These are phyloP conservation scores for Mycogone perniciosa DNA, from an alignment of 2,329 filamentous ascomycete species.

Conservation along the genomic window DNA sequence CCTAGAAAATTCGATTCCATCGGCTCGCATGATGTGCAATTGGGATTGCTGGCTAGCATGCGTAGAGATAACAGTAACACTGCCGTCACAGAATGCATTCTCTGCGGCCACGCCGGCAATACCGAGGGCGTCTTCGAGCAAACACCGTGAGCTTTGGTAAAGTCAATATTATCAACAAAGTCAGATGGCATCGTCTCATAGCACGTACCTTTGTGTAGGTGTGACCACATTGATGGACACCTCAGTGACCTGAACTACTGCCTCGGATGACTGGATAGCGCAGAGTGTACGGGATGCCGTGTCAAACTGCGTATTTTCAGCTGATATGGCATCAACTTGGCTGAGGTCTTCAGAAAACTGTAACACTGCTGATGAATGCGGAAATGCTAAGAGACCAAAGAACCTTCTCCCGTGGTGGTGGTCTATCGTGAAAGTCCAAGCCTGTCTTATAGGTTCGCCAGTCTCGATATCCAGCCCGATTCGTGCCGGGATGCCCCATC, in stretches of 20 bases:
- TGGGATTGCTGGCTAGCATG: slow-evolving; percentile 30
- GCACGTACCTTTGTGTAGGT: slow-evolving; percentile 28
- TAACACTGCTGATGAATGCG: slow-evolving; percentile 42
- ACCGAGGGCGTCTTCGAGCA: slow-evolving; percentile 27
- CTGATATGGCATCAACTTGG: slow-evolving; percentile 36
- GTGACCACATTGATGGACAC: slow-evolving; percentile 35
- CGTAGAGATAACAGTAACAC: slow-evolving; percentile 38
- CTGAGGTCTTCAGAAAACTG: slow-evolving; percentile 43
- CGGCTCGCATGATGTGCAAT: slow-evolving; percentile 34
- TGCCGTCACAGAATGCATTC: slow-evolving; percentile 36
- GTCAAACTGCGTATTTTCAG: slow-evolving; percentile 43
- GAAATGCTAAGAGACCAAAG: slow-evolving; percentile 42
- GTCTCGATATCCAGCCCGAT: slow-evolving; percentile 54
- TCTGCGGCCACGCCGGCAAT: slow-evolving; percentile 27
- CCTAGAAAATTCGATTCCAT: slow-evolving; percentile 26
- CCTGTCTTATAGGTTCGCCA: slow-evolving; percentile 41
- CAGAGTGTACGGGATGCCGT: slow-evolving; percentile 46
- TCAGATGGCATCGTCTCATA: background rate
- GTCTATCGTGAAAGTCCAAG: slow-evolving; percentile 43
- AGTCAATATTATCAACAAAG: background rate
- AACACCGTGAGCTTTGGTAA: slow-evolving; percentile 22
- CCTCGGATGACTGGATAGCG: slow-evolving; percentile 30
- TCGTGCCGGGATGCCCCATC: slow-evolving; percentile 63
- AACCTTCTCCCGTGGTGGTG: slow-evolving; percentile 17
- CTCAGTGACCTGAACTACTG: slow-evolving; percentile 51